Evolutionary conservation across 306 rosid species (phyloP).

Genomic region (Calophaca sinica): DNA sequence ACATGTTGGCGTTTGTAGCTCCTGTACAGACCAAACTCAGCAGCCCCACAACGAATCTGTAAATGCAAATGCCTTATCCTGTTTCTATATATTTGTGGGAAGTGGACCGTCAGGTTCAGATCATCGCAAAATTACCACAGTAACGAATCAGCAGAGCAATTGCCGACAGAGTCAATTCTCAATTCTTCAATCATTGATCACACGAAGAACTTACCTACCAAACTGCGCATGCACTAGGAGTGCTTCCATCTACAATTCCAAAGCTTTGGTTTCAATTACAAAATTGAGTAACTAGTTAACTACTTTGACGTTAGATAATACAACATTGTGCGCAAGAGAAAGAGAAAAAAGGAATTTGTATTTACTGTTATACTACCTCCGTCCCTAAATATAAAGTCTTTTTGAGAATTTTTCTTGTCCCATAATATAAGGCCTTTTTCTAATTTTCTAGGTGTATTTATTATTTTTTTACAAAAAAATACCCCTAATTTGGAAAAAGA

Average conservation of each 20-base stretch:
- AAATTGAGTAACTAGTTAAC: not conserved
- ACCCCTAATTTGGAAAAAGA: no score
- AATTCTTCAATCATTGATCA: slow-evolving; percentile 9
- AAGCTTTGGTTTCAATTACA: not conserved
- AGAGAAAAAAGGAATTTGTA: no score
- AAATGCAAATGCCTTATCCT: slow-evolving; percentile 44
- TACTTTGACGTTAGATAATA: not conserved
- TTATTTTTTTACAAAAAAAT: no score
- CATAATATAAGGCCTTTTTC: no score
- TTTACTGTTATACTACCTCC: no score
- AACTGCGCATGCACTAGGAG: slow-evolving; percentile 19
- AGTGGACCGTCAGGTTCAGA: slow-evolving; percentile 40
- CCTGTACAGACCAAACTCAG: slow-evolving; percentile 11
- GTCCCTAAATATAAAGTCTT: no score
- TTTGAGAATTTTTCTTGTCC: no score
- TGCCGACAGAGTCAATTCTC: slow-evolving; percentile 45
- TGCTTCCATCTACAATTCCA: not conserved
- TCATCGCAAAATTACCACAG: slow-evolving; percentile 28
- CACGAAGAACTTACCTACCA: slow-evolving; percentile 11
- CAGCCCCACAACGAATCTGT: slow-evolving; percentile 41
- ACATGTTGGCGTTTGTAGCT: slow-evolving; percentile 33
- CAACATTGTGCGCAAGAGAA: no score
- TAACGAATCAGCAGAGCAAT: not conserved
- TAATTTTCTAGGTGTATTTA: no score
- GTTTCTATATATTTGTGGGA: slow-evolving; percentile 38